Base-by-base conservation (phyloP, 805 yeast genomes). In the Yarrowia sp. region DNA sequence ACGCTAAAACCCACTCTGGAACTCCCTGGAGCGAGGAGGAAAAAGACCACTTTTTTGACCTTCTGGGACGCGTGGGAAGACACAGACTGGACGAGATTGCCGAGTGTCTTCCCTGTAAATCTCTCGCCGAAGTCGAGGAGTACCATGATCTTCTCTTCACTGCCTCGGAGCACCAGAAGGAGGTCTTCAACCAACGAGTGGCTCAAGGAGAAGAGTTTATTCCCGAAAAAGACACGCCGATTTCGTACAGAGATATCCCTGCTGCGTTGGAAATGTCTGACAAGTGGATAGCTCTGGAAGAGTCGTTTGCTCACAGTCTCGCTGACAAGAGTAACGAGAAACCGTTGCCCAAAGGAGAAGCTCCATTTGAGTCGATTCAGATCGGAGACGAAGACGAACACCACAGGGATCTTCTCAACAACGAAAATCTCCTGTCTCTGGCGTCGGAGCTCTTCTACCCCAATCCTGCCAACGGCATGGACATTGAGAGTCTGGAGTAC, bases 221-320 rank as follows among this genome's bases (percentile, higher is more conserved):
- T 13, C 43, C 43, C 1, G 43, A 39, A n/a, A 46, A 20, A 8
- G 58, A 34, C 8, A 15, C 47, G 9, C 65, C 39, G 52, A 10
- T 58, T 56, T 58, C 68, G 17, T 20, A 7, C 39, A 14, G 15
- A 2, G 74, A 73, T 9, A 68, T 73, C 3, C 75, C 75, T 7
- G 69, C 70, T 1, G 73, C 75, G 6, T 17, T 38, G 19, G 75
- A 73, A 50, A 71, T 72, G 73, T 71, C 72, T 42, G 69, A 69
- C 38, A 49, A 40, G 12, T 73, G 75, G 75, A 39, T 73, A 0
- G 67, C 40, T 5, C 39, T 70, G 66, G 75, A 73, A 52, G 66
- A 70, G 19, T 24, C 43, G 30, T 33, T 36, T 30, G 55, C 66
- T 1, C 8, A 9, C 0, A 17, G 20, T 2, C 13, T 64, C 2